These are phyloP conservation scores for Castanea sativa DNA, from an alignment of 306 rosid species.

Conservation along the genomic window DNA sequence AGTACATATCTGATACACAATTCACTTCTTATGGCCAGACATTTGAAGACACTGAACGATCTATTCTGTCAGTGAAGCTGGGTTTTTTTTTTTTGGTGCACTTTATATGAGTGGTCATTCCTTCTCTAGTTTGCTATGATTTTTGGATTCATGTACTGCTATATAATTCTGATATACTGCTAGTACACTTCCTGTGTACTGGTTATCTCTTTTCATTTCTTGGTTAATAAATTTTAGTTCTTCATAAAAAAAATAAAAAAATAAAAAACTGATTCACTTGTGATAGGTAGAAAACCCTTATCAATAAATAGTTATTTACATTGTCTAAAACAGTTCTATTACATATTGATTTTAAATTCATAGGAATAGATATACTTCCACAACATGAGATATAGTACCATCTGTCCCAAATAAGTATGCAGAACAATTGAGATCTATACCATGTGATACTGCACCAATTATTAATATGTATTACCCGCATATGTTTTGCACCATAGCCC, in stretches of 20 bases:
- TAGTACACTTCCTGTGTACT: too few species aligned
- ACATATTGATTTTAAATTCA: not conserved
- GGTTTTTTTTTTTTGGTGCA: too few species aligned
- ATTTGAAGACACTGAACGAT: too few species aligned
- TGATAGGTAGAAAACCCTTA: not conserved
- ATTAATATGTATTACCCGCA: slow-evolving; percentile 52
- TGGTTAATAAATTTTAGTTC: too few species aligned
- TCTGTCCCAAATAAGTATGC: not conserved
- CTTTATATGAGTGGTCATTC: too few species aligned
- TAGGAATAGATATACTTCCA: not conserved
- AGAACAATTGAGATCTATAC: not conserved
- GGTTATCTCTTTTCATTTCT: too few species aligned
- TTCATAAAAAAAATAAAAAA: too few species aligned
- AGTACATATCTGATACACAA: not conserved
- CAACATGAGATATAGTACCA: not conserved
- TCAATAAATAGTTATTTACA: not conserved
- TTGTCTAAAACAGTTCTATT: not conserved
- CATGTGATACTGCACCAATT: not conserved
- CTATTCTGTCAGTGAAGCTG: too few species aligned
- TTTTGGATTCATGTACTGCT: too few species aligned
- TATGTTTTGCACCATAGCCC: slow-evolving; percentile 35
- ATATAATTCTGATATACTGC: too few species aligned
- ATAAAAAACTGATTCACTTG: not conserved
- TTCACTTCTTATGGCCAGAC: too few species aligned
- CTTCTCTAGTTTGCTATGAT: too few species aligned